Evolutionary conservation across 768 basidiomycete genomes (phyloP), one percentile per base, ranked within the genome.

Genomic region (Mycena polygramma): DNA sequence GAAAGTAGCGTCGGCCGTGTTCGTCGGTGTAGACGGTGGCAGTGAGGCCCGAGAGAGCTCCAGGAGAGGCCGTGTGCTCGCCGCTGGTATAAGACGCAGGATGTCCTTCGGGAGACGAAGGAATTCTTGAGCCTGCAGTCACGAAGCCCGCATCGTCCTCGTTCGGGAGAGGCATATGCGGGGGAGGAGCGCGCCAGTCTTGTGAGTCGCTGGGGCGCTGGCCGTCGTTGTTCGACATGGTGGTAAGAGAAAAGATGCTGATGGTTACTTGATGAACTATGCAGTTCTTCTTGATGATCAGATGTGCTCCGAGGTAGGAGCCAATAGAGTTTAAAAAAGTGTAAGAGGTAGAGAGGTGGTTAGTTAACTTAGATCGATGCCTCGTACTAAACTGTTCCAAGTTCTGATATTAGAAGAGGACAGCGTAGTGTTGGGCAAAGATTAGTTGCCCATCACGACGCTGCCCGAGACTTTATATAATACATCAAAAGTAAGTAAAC

Each of bases 281-380:
- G 57, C 39, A 58, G 57, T 45, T 43, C 20, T 39, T 19, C n/a
- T 30, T 30, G 30, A n/a, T 11, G 5, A 20, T 17, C 17, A 58
- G 57, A 45, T 15, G 20, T 58, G 57, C 39, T 58, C 39, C 20
- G 7, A n/a, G 10, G 6, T n/a, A 20, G n/a, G 57, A 45, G 39
- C 57, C 57, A 45, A 58, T 45, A 45, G 41, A 10, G 41, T 58
- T 58, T 7, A 58, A 58, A 58, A 58, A 58, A 43, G 39, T 58
- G 57, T 30, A 43, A 58, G 20, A 22, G 24, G 57, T 11, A 26
- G 20, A 39, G 41, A 39, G 30, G 35, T 30, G 6, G n/a, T n/a
- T n/a, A 30, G 30, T 30, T 36, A 58, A 45, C 39, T 58, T 45
- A 45, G 17, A 39, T 19, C 57, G 53, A 55, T 30, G 36, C 20